Conservation (phyloP, 2,329 filamentous ascomycete genomes). For the Geosmithia morbida region DNA sequence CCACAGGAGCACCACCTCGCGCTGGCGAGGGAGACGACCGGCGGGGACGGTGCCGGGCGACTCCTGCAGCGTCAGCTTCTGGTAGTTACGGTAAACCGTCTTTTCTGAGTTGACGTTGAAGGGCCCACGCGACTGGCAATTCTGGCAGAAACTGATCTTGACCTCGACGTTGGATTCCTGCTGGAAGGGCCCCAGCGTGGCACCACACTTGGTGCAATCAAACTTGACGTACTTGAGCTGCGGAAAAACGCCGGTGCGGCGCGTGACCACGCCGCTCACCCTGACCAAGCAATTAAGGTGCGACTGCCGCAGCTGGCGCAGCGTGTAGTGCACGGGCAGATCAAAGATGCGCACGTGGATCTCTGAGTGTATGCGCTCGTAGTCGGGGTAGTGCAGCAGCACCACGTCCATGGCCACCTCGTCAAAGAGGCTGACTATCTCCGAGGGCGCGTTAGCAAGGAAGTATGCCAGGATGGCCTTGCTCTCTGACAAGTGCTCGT, state of each 20-base stretch:
- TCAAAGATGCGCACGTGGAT: constrained; percentile 96
- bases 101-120: constrained; percentile 95
- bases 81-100: constrained; percentile 97
- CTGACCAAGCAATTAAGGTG: constrained; percentile 93
- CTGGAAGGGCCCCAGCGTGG: constrained; percentile 88
- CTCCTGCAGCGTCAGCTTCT: constrained; percentile 93
- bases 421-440: constrained; percentile 92
- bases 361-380: constrained; percentile 92
- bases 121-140: constrained; percentile 86
- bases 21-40: constrained; percentile 80
- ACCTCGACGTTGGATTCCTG: constrained; percentile 95
- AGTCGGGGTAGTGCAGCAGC: constrained; percentile 90
- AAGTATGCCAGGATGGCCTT: constrained; percentile 95
- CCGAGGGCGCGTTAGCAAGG: constrained; percentile 86
- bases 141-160: constrained; percentile 91
- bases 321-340: constrained; percentile 84
- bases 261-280: constrained; percentile 88
- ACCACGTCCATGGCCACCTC: constrained; percentile 95
- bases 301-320: constrained; percentile 85
- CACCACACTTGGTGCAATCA: constrained; percentile 84
- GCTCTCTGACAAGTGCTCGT: constrained; percentile 76
- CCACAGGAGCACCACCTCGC: constrained; percentile 91
- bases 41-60: constrained; percentile 94
- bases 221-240: constrained; percentile 99
- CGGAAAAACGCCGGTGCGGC: constrained; percentile 88